These are phyloP conservation scores for Elymus sibiricus DNA, from an alignment of 176 grass and related monocot genomes.

Conservation along the genomic window DNA sequence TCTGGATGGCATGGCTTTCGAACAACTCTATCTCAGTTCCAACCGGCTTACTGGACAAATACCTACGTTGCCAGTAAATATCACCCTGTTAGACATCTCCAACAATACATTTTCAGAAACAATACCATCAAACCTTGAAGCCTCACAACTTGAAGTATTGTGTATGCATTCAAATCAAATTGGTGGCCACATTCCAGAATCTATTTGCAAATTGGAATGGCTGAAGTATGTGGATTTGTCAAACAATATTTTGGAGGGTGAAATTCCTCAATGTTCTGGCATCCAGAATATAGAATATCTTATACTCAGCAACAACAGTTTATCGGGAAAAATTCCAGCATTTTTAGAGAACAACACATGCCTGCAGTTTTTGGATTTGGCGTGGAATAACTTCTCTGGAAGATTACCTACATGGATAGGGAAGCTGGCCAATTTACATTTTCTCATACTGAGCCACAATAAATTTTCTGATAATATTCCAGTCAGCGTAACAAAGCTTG, in stretches of 20 bases:
- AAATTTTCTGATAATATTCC: not conserved
- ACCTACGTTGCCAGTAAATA: not conserved
- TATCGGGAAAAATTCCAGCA: constrained; percentile 22
- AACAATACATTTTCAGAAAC: no score
- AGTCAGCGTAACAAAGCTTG: not conserved
- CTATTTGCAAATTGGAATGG: no score
- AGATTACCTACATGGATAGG: not conserved
- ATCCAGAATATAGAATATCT: not conserved
- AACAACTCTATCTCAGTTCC: not conserved
- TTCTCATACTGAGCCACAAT: not conserved
- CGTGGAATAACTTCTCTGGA: not conserved
- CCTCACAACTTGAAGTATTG: no score
- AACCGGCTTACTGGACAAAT: not conserved
- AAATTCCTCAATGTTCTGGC: not conserved
- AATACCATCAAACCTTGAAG: no score
- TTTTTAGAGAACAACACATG: not conserved
- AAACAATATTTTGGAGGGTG: constrained; percentile 2
- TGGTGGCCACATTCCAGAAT: no score
- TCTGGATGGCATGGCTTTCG: not conserved
- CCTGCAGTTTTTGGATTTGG: not conserved
- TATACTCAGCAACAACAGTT: constrained; percentile 12
- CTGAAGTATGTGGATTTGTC: not conserved
- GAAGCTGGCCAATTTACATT: not conserved
- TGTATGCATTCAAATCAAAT: no score
- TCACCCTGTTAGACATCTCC: not conserved